Conservation (phyloP, 78 protist species). For the Dictyostelium citrinum region DNA sequence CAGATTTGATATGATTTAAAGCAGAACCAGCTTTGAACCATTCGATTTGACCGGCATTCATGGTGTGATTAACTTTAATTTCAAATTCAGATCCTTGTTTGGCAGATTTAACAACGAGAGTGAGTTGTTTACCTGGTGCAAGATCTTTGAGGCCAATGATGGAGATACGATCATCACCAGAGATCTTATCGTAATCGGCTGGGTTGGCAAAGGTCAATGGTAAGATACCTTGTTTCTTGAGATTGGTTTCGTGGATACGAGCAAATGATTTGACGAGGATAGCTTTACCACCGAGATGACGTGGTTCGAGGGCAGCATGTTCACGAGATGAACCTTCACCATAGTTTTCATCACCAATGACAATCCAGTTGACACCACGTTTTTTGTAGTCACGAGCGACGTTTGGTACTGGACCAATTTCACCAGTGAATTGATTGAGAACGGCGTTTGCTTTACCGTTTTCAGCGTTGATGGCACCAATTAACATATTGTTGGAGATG, state of each 20-base stretch:
- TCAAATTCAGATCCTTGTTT: slow-evolving; percentile 58
- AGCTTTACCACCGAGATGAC: slow-evolving; percentile 95
- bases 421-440: slow-evolving; percentile 90
- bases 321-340: slow-evolving; percentile 96
- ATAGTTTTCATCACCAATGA: slow-evolving; percentile 96
- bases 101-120: slow-evolving; percentile 66
- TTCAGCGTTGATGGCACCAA: slow-evolving; percentile 94
- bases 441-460: slow-evolving; percentile 92
- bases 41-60: slow-evolving; percentile 93
- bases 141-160: slow-evolving; percentile 77
- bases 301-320: slow-evolving; percentile 97
- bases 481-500: slow-evolving; percentile 95
- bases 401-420: slow-evolving; percentile 86
- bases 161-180: slow-evolving; percentile 84
- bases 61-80: slow-evolving; percentile 90
- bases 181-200: slow-evolving; percentile 89
- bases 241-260: slow-evolving; percentile 98
- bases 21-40: slow-evolving; percentile 97
- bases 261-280: slow-evolving; percentile 95
- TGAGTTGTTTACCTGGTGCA: slow-evolving; percentile 88
- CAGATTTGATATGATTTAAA: slow-evolving; percentile 84
- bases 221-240: slow-evolving; percentile 97
- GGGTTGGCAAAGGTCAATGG: slow-evolving; percentile 95
- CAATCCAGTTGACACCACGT: slow-evolving; percentile 92
- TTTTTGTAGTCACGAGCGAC: slow-evolving; percentile 93